Percentiles rank a stretch among this genome's conserved stretches.
Conservation (phyloP, 139 green algal species). For the Tetraselmis chui region DNA sequence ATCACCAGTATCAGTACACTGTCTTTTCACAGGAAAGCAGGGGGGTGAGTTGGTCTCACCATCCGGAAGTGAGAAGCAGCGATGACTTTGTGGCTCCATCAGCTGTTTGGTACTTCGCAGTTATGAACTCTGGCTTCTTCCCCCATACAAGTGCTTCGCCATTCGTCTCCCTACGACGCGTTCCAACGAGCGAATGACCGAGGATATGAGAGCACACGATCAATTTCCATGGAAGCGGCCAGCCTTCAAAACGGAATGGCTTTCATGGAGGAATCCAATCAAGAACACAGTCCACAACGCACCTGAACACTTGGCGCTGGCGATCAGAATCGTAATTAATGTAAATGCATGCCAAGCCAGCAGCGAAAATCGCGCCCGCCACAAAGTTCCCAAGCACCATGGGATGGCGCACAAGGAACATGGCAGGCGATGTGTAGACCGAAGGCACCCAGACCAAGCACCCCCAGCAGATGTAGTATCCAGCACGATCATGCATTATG, state of each 20-base stretch:
- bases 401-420: slow-evolving; percentile 56
- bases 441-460: slow-evolving; percentile 68
- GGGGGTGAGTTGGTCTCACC: too few species aligned
- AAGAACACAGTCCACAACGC: background rate
- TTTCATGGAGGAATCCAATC: too few species aligned
- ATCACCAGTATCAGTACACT: too few species aligned
- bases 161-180: slow-evolving; percentile 37
- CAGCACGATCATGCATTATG: slow-evolving; percentile 72
- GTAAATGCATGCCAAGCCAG: slow-evolving; percentile 45
- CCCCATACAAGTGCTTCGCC: slow-evolving; percentile 49
- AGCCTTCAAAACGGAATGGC: too few species aligned
- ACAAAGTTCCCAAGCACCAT: slow-evolving; percentile 22
- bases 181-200: too few species aligned
- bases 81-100: slow-evolving; percentile 49
- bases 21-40: too few species aligned
- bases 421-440: slow-evolving; percentile 64
- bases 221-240: too few species aligned
- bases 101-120: slow-evolving; percentile 40
- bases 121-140: slow-evolving; percentile 31
- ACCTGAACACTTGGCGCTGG: slow-evolving; percentile 41
- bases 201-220: too few species aligned
- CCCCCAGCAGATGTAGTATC: slow-evolving; percentile 75
- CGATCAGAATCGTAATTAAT: slow-evolving; percentile 72
- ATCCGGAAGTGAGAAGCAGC: slow-evolving; percentile 53
- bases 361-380: slow-evolving; percentile 19